Evolutionary conservation across 2,329 filamentous ascomycete species (phyloP), one percentile per base, ranked within the genome.

Genomic region (Herpotrichia juniperi): DNA sequence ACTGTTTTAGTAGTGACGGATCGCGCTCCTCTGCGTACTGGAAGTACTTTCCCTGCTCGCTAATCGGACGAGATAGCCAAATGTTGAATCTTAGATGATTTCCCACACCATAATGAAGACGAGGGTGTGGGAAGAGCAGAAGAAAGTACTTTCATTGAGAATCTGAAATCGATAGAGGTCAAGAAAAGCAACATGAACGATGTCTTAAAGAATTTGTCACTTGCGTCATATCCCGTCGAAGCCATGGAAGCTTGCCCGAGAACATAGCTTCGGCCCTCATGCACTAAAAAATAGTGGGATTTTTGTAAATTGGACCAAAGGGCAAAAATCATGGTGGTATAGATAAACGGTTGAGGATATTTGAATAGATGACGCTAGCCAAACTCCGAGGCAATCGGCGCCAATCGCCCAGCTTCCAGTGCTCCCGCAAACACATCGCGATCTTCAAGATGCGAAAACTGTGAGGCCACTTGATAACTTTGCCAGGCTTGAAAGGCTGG

Each of bases 11-110:
- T 50, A 82, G 56, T 3, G 72, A 71, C 0, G 76, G 71, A 55
- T 84, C 76, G 42, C 61, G 67, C 54, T 83, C 80, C 57, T 82
- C 79, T 2, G 73, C 64, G 51, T 79, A 81, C 26, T 67, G 68
- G 21, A 81, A 68, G 7, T 67, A 57, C 46, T 66, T 76, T 67
- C 59, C 11, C 64, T 55, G 1, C 74, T 74, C 1, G 76, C 57
- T 3, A 81, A 50, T n/a, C 78, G 76, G 14, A 79, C 49, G 16
- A 67, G 32, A 46, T 78, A 71, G 8, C 77, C 74, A 42, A 75
- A 71, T 10, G 72, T 58, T 1, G 78, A 75, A 50, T 80, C 78
- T n/a, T 76, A 74, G 22, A 81, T 64, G 37, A 78, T 62, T 37
- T 77, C 74, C 51, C 57, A 52, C 12, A 54, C 48, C 45, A 53